Evolutionary conservation across 2,329 filamentous ascomycete genomes (phyloP).

Genomic region (Aspergillus sp.): DNA sequence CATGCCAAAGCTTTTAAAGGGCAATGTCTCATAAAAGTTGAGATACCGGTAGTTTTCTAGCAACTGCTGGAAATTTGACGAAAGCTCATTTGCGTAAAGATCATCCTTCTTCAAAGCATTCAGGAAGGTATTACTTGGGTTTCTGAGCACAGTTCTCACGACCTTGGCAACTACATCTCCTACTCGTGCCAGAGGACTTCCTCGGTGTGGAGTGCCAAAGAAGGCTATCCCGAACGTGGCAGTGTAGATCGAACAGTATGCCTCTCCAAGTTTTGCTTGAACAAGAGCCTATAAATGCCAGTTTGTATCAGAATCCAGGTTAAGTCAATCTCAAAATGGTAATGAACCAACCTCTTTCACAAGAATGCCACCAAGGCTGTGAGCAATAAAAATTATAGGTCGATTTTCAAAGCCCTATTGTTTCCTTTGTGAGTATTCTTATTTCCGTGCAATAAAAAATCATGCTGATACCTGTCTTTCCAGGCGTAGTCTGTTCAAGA

Average conservation of each 20-base stretch:
- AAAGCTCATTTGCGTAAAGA: slow-evolving; percentile 9
- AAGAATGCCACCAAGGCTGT: slow-evolving; percentile 24
- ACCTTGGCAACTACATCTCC: slow-evolving; percentile 14
- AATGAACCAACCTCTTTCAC: slow-evolving; percentile 18
- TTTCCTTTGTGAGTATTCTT: neutral
- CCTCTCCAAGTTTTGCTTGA: slow-evolving; percentile 10
- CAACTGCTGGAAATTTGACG: slow-evolving; percentile 8
- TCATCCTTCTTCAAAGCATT: slow-evolving; percentile 14
- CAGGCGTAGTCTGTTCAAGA: slow-evolving; percentile 12
- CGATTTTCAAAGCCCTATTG: slow-evolving; percentile 6
- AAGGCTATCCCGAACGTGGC: slow-evolving; percentile 17
- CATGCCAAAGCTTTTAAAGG: slow-evolving; percentile 8
- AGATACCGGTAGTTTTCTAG: slow-evolving; percentile 8
- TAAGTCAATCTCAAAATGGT: neutral
- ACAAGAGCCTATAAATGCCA: slow-evolving; percentile 6
- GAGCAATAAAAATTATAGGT: slow-evolving; percentile 22
- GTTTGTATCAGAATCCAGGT: neutral
- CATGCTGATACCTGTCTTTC: slow-evolving; percentile 5
- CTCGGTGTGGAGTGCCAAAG: slow-evolving; percentile 21
- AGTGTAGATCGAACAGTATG: slow-evolving; percentile 10
- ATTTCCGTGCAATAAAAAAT: neutral
- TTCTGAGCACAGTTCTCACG: slow-evolving; percentile 9
- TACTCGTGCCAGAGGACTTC: slow-evolving; percentile 11
- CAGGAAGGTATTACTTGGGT: slow-evolving; percentile 15
- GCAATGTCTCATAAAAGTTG: slow-evolving; percentile 11